Evolutionary conservation across 2,329 filamentous ascomycete species (phyloP).

Genomic region (Kalmusia sp.): DNA sequence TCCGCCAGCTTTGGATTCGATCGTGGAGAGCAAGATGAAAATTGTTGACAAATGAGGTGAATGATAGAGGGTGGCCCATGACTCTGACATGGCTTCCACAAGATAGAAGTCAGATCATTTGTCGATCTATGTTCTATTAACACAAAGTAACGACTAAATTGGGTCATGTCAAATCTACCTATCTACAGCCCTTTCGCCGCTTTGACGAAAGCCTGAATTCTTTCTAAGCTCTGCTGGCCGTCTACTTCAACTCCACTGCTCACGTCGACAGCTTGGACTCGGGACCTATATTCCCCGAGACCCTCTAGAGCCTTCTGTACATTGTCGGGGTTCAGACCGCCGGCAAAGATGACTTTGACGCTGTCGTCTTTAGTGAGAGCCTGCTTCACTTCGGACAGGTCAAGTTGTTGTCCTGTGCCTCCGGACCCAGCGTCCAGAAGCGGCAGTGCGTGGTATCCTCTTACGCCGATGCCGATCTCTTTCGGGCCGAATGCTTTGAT

Average conservation of each 20-base stretch:
- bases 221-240: constrained; percentile 79
- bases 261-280: constrained; percentile 85
- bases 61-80: too few relatives aligned
- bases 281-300: constrained; percentile 65
- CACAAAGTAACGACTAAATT: too few relatives aligned
- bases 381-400: constrained; percentile 72
- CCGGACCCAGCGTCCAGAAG: constrained; percentile 88
- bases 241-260: constrained; percentile 88
- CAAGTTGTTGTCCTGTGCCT: constrained; percentile 78
- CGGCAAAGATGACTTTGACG: constrained; percentile 82
- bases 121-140: too few relatives aligned
- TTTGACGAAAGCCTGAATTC: constrained; percentile 81
- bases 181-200: constrained; percentile 61
- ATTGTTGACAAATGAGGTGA: too few relatives aligned
- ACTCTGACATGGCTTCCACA: too few relatives aligned
- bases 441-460: constrained; percentile 83
- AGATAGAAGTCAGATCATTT: too few relatives aligned
- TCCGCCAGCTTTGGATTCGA: too few relatives aligned
- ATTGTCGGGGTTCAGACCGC: constrained; percentile 82
- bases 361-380: constrained; percentile 71
- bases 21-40: too few relatives aligned
- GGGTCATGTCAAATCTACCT: too few relatives aligned
- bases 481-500: constrained; percentile 83
- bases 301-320: constrained; percentile 70
- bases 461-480: constrained; percentile 72